Evolutionary conservation across 306 rosid genomes (phyloP).

Genomic region (Lathyrus aphaca): DNA sequence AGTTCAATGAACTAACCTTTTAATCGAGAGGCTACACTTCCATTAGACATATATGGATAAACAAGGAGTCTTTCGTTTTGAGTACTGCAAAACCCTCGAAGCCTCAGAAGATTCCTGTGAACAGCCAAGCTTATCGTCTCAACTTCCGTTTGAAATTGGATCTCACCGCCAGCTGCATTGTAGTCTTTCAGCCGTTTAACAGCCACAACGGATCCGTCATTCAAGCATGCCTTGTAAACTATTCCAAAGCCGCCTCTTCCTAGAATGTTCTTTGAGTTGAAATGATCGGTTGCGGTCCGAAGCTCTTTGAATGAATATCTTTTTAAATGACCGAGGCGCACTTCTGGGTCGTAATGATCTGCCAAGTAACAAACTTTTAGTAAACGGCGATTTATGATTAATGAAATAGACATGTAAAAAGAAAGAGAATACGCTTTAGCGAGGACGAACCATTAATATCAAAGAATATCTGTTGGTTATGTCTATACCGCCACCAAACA

Average conservation of each 20-base stretch:
- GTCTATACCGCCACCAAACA: constrained; percentile 91
- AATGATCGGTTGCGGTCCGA: constrained; percentile 92
- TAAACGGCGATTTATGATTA: constrained; percentile 27
- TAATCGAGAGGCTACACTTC: constrained; percentile 92
- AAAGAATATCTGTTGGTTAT: constrained; percentile 93
- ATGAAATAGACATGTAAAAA: constrained; percentile 16
- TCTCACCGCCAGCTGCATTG: constrained; percentile 92
- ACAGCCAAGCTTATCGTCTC: constrained; percentile 97
- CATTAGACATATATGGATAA: constrained; percentile 95
- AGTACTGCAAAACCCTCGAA: constrained; percentile 91
- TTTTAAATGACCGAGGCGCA: constrained; percentile 88
- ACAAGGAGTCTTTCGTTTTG: constrained; percentile 93
- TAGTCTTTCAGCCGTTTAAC: constrained; percentile 94
- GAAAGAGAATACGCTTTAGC: neutral
- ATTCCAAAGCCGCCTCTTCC: constrained; percentile 99
- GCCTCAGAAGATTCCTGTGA: constrained; percentile 91
- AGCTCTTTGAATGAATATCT: constrained; percentile 94
- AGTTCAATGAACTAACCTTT: constrained; percentile 65
- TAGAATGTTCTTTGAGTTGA: constrained; percentile 85
- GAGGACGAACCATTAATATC: constrained; percentile 80
- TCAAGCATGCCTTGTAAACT: constrained; percentile 86
- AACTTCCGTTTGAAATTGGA: constrained; percentile 98
- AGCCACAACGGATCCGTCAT: constrained; percentile 84
- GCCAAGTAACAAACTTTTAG: constrained; percentile 38
- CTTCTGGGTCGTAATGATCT: constrained; percentile 98